phyloP scores from a whole-genome alignment of 1,139 yeast genomes.

The Lodderomyces metapsilosis region DNA sequence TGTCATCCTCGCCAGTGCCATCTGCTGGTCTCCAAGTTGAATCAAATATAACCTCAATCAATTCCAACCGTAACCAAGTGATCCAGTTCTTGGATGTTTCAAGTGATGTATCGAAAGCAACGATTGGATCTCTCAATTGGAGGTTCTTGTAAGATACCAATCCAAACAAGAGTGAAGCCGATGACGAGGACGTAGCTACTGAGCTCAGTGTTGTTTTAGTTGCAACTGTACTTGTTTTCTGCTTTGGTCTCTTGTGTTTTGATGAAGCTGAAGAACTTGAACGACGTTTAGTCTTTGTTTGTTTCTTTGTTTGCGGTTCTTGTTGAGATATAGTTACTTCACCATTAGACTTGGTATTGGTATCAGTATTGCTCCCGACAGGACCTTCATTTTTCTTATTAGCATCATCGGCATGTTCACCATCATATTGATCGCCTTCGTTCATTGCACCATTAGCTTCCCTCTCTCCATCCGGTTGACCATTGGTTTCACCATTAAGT shows the following conservation, averaged over 20 bases:
- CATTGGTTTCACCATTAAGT: neutral
- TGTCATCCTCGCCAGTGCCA: neutral
- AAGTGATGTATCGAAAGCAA: neutral
- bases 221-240: neutral
- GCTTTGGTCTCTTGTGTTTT: constrained; percentile 1
- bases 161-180: neutral
- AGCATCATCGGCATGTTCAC: neutral
- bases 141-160: neutral
- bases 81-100: neutral
- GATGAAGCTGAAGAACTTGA: neutral
- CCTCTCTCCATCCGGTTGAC: neutral
- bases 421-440: neutral
- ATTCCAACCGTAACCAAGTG: constrained; percentile 1
- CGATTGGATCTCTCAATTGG: neutral
- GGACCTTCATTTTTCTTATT: neutral
- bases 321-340: neutral
- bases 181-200: neutral
- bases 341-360: neutral
- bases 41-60: neutral
- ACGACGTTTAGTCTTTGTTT: neutral
- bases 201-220: neutral
- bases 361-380: neutral
- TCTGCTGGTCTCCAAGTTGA: neutral
- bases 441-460: neutral
- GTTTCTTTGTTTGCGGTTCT: neutral